Conservation (phyloP, 2,329 filamentous ascomycete genomes). For the Nigrospora oryzae region DNA sequence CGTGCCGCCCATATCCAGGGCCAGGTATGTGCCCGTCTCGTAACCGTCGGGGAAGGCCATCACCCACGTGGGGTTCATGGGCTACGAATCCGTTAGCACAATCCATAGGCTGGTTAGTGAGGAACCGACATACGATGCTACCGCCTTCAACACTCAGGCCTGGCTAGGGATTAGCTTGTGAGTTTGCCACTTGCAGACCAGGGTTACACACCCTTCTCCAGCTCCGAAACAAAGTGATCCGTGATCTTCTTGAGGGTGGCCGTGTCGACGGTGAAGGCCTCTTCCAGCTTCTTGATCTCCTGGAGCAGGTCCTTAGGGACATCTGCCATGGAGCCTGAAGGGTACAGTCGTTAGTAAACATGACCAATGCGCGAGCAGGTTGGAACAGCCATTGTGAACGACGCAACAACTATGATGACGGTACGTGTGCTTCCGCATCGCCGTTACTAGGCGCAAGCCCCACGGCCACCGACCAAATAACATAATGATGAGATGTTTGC, state of each 20-base stretch:
- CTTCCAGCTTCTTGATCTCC: slow-evolving; percentile 78
- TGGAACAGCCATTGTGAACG: neutral
- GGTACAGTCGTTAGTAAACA: neutral
- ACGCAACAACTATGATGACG: neutral
- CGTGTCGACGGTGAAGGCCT: slow-evolving; percentile 70
- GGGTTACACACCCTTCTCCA: slow-evolving; percentile 61
- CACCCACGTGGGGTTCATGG: slow-evolving; percentile 97
- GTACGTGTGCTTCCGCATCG: neutral
- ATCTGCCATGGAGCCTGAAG: slow-evolving; percentile 78
- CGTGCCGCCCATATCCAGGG: slow-evolving; percentile 92
- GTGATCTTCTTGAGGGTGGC: slow-evolving; percentile 84
- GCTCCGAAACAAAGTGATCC: slow-evolving; percentile 79
- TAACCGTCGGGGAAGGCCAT: slow-evolving; percentile 81
- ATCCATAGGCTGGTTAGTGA: too few species aligned
- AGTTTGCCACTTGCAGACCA: slow-evolving; percentile 9
- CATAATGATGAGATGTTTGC: too few species aligned
- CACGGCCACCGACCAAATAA: too few species aligned
- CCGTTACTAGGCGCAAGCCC: too few species aligned
- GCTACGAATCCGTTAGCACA: slow-evolving; percentile 37
- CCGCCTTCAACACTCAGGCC: slow-evolving; percentile 81
- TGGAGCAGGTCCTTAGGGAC: slow-evolving; percentile 73
- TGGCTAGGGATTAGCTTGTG: slow-evolving; percentile 20
- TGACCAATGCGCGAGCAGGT: neutral
- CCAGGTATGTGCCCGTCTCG: slow-evolving; percentile 80
- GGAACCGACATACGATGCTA: slow-evolving; percentile 64